Percentiles rank a stretch among this genome's conserved stretches.
Conservation (phyloP, 352 stramenopile species). For the Phytopythium mirpurense region DNA sequence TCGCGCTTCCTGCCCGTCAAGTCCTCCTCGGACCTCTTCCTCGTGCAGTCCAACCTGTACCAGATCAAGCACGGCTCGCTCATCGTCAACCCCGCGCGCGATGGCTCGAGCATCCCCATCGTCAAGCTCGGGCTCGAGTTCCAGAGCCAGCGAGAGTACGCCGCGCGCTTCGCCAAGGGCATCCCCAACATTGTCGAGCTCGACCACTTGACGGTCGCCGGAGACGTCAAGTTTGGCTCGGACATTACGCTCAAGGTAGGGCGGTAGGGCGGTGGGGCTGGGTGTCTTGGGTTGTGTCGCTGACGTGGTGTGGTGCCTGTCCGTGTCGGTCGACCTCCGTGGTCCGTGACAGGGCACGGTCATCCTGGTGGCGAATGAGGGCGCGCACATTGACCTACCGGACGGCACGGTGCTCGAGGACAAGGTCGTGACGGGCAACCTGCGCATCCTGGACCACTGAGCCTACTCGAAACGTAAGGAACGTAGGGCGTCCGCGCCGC, state of each 20-base stretch:
- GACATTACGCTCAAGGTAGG: conserved; percentile 89
- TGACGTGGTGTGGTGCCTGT: neutral
- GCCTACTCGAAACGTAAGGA: too few relatives aligned
- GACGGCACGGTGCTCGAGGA: conserved; percentile 92
- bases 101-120: conserved; percentile 85
- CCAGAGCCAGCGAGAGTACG: conserved; percentile 85
- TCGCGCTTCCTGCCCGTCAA: conserved; percentile 98
- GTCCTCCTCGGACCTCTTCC: conserved; percentile 97
- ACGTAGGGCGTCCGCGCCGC: too few relatives aligned
- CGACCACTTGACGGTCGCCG: conserved; percentile 91
- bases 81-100: conserved; percentile 81
- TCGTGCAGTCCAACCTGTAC: conserved; percentile 92
- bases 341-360: conserved; percentile 84
- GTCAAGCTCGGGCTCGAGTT: conserved; percentile 93
- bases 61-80: conserved; percentile 91
- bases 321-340: too few relatives aligned
- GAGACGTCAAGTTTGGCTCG: conserved; percentile 91
- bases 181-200: conserved; percentile 93
- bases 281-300: conserved; percentile 1
- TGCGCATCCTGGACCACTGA: conserved; percentile 92
- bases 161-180: conserved; percentile 77
- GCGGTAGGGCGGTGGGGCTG: neutral
- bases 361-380: conserved; percentile 94
- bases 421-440: conserved; percentile 93
- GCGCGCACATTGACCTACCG: conserved; percentile 90